Conservation (phyloP, 345 rosid species). For the Diplotaxis tenuifolia region DNA sequence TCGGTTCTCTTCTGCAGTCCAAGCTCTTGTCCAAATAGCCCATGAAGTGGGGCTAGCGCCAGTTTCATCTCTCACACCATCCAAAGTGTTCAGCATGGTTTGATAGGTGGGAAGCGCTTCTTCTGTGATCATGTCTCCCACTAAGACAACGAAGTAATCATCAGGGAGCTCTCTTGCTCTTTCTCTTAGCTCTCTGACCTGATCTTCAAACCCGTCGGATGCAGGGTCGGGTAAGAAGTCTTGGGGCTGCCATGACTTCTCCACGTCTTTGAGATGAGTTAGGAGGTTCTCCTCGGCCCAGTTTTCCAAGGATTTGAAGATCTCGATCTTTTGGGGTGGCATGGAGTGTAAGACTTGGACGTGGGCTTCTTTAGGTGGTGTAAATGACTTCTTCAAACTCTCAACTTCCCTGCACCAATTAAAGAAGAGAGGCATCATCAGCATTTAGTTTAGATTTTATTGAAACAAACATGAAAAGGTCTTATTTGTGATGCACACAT, state of each 20-base stretch:
- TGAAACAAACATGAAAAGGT: background rate
- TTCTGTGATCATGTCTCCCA: slow-evolving; percentile 88
- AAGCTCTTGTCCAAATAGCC: slow-evolving; percentile 67
- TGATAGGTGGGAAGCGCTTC: slow-evolving; percentile 88
- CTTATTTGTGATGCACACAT: slow-evolving; percentile 1
- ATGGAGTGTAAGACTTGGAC: slow-evolving; percentile 86
- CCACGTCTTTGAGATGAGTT: slow-evolving; percentile 74
- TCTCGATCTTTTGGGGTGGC: slow-evolving; percentile 90
- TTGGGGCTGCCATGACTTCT: slow-evolving; percentile 93
- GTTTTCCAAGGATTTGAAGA: slow-evolving; percentile 75
- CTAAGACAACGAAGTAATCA: slow-evolving; percentile 77
- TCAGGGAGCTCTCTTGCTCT: slow-evolving; percentile 83
- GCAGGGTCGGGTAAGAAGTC: slow-evolving; percentile 88
- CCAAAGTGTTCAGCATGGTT: slow-evolving; percentile 73
- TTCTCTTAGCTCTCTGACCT: slow-evolving; percentile 74
- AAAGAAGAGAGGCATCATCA: background rate
- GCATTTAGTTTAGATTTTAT: background rate
- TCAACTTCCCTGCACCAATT: slow-evolving; percentile 62
- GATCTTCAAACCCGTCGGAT: slow-evolving; percentile 76
- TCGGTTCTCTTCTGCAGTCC: slow-evolving; percentile 73
- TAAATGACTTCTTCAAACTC: slow-evolving; percentile 67
- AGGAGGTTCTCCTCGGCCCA: slow-evolving; percentile 85
- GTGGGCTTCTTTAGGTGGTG: slow-evolving; percentile 76
- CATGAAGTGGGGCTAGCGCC: slow-evolving; percentile 82
- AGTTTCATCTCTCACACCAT: slow-evolving; percentile 76